Evolutionary conservation across 208 protist genomes (phyloP), one percentile per base, ranked within the genome.

Genomic region (Leishmania tarentolae): DNA sequence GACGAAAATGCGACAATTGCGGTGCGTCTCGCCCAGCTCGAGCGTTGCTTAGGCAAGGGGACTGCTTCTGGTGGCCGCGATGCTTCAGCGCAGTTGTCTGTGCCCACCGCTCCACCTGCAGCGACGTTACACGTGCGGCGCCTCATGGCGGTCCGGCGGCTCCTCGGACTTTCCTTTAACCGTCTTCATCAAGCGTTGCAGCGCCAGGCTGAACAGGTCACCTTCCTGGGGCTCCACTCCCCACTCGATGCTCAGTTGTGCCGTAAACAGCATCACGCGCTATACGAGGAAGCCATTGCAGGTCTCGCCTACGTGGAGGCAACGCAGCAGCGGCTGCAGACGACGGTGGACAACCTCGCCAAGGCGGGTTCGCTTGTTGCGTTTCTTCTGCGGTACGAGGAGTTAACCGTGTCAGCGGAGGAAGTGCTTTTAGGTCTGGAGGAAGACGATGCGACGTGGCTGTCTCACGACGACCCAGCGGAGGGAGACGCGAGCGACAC

Each of bases 231-330:
- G 3, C 84, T 92, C 2, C 91, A 97, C 86, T 86, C 83, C 74
- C 65, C 79, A n/a, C 81, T 92, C 28, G 91, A 97, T 53, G 84
- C 80, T 1, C 91, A 94, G 80, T 81, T 95, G 47, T 95, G 89
- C 68, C 82, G 81, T 19, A 87, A 82, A 31, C 84, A 86, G 75
- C 59, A 91, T 57, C 86, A 93, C 68, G 79, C 69, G n/a, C 31
- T 83, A 37, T 95, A 95, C 83, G 72, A 80, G 66, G 77, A 81
- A n/a, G 78, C 92, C 6, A 78, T 89, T 31, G 85, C 75, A 37
- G 91, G 90, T 0, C 78, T 97, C 21, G 50, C 78, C 15, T 82
- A 95, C 84, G 77, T 91, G 68, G 53, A 68, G 19, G 73, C 44
- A 57, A 86, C 89, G 72, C 78, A 88, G 63, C 47, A 83, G 78